These are phyloP conservation scores for Starmera caribaea DNA, from an alignment of 805 yeast species.

Conservation along the genomic window DNA sequence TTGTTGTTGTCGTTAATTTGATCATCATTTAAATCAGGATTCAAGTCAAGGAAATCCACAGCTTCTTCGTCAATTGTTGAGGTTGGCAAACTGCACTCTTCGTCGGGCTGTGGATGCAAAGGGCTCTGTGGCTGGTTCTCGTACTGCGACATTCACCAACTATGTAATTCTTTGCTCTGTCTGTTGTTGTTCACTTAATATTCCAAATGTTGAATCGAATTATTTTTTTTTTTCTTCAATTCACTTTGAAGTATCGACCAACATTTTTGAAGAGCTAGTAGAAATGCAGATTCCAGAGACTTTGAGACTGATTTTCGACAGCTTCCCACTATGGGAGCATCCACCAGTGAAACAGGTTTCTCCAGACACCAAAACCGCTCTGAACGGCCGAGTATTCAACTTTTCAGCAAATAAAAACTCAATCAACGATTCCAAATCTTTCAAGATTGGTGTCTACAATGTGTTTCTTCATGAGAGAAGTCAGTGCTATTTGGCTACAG, in stretches of 20 bases:
- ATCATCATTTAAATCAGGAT: conserved; percentile 12
- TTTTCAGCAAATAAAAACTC: conserved; percentile 8
- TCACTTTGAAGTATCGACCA: too few species aligned
- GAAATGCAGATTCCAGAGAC: conserved; percentile 27
- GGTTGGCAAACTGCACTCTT: conserved; percentile 8
- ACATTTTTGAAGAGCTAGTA: too few species aligned
- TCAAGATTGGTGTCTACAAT: conserved; percentile 47
- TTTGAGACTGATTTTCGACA: conserved; percentile 34
- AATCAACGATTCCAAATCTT: conserved; percentile 18
- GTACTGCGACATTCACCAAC: conserved; percentile 4
- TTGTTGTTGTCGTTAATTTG: not conserved
- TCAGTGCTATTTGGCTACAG: conserved; percentile 35
- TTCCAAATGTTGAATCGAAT: too few species aligned
- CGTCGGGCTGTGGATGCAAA: conserved; percentile 14
- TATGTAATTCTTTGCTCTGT: too few species aligned
- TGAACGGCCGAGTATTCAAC: conserved; percentile 15
- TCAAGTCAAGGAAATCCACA: conserved; percentile 15
- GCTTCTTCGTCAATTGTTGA: conserved; percentile 7
- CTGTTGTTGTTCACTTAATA: too few species aligned
- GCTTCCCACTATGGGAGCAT: conserved; percentile 39
- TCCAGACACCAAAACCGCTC: conserved; percentile 16
- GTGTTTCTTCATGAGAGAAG: conserved; percentile 22
- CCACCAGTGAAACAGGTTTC: conserved; percentile 26
- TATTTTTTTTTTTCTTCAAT: too few species aligned
- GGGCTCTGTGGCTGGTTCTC: conserved; percentile 16